phyloP scores from a whole-genome alignment of 768 basidiomycete species.

The Russula virescens region DNA sequence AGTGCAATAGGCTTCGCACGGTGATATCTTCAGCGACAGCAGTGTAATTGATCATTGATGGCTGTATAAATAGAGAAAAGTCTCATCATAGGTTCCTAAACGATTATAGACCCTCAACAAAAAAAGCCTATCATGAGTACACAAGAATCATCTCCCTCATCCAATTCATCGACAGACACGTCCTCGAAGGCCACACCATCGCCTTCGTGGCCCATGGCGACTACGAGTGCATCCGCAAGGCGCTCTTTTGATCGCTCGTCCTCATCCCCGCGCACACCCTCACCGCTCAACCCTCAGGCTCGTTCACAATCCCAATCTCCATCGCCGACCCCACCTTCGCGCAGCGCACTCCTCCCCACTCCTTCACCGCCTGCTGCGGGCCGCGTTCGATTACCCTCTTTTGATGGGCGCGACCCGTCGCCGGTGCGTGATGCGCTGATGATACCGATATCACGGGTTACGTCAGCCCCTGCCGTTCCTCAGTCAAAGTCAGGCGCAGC shows the following conservation, averaged over 20 bases:
- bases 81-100: too few species aligned
- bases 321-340: background rate
- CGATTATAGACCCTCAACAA: background rate
- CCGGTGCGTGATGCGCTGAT: background rate
- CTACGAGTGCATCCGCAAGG: background rate
- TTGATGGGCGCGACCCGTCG: background rate
- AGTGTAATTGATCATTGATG: background rate
- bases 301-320: constrained; percentile 8
- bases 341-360: constrained; percentile 3
- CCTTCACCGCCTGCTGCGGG: background rate
- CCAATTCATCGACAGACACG: background rate
- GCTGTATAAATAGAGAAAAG: background rate
- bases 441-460: constrained; percentile 13
- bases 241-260: background rate
- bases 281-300: constrained; percentile 12
- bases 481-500: background rate
- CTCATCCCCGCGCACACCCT: constrained; percentile 4
- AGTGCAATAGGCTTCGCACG: background rate
- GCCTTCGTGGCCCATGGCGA: background rate
- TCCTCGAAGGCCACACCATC: background rate
- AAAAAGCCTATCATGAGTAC: background rate
- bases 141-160: background rate
- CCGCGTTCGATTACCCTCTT: background rate
- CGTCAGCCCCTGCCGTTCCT: constrained; percentile 6
- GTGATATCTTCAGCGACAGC: background rate